Evolutionary conservation across 2,329 filamentous ascomycete genomes (phyloP).

Genomic region (Botrytis deweyae): DNA sequence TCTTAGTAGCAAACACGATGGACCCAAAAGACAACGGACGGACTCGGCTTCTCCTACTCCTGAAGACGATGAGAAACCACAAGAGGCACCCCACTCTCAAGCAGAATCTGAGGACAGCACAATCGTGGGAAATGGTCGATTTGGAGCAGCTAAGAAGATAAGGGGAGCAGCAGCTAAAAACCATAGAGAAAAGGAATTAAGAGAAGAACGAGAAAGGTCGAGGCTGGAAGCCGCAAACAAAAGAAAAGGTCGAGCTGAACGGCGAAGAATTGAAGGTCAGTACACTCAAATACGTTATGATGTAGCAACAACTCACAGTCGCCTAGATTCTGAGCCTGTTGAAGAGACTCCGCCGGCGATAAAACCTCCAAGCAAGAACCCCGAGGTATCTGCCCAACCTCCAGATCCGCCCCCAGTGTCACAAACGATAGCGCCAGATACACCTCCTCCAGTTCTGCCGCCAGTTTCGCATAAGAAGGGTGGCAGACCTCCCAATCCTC

Average conservation of each 20-base stretch:
- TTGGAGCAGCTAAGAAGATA: conserved; percentile 57
- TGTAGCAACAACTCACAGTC: conserved; percentile 41
- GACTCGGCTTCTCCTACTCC: conserved; percentile 70
- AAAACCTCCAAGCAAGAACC: conserved; percentile 39
- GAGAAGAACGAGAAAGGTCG: conserved; percentile 73
- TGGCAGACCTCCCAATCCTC: conserved; percentile 61
- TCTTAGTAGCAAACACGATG: conserved; percentile 62
- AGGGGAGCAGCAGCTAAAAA: conserved; percentile 56
- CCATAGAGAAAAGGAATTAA: conserved; percentile 62
- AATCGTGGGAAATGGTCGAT: conserved; percentile 43
- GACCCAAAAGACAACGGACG: conserved; percentile 79
- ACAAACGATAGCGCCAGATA: conserved; percentile 48
- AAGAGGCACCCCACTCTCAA: conserved; percentile 41
- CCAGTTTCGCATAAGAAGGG: conserved; percentile 60
- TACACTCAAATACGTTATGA: conserved; percentile 11
- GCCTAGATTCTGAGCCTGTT: conserved; percentile 67
- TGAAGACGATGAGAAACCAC: conserved; percentile 45
- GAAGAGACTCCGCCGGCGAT: conserved; percentile 61
- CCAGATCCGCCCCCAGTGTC: conserved; percentile 48
- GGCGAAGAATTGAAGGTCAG: conserved; percentile 77
- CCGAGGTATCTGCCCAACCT: conserved; percentile 34
- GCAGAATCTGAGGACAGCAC: conserved; percentile 73
- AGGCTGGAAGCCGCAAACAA: conserved; percentile 74
- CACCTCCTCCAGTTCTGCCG: conserved; percentile 46
- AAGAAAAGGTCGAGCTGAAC: conserved; percentile 77